These are phyloP conservation scores for maize (Zea mays) DNA, from an alignment of 176 grass and related monocot species.

Conservation along the genomic window DNA sequence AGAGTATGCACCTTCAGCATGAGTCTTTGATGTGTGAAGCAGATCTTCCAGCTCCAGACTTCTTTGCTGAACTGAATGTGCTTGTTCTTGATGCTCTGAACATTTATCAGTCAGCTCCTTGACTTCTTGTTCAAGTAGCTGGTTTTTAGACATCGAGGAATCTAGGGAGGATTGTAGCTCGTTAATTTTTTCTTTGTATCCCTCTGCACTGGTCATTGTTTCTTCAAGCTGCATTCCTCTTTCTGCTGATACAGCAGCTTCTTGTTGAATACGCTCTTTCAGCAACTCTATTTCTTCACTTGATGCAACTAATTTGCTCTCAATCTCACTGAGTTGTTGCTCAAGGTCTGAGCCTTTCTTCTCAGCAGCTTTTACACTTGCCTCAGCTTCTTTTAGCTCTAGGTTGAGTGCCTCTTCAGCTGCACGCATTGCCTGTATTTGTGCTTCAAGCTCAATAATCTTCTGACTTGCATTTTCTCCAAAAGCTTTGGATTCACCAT, in stretches of 20 bases:
- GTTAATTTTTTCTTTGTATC: conserved; percentile 61
- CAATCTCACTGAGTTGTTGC: conserved; percentile 44
- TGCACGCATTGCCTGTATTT: conserved; percentile 48
- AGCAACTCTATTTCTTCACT: conserved; percentile 51
- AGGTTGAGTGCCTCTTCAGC: conserved; percentile 55
- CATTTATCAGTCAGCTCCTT: conserved; percentile 62
- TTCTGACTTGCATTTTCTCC: conserved; percentile 57
- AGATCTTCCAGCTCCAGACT: conserved; percentile 67
- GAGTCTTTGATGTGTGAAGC: conserved; percentile 59
- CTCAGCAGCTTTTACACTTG: conserved; percentile 43
- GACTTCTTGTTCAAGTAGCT: conserved; percentile 73
- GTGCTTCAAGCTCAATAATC: conserved; percentile 62
- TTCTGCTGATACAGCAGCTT: conserved; percentile 43
- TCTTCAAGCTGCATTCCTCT: conserved; percentile 51
- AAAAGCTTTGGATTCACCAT: conserved; percentile 56
- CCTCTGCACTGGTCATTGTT: conserved; percentile 41
- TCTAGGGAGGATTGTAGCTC: conserved; percentile 67
- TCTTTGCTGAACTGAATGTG: conserved; percentile 56
- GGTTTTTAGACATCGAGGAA: conserved; percentile 43
- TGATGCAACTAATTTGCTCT: conserved; percentile 48
- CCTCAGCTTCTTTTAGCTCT: conserved; percentile 52
- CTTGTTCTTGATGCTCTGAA: conserved; percentile 67
- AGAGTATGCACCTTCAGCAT: conserved; percentile 56
- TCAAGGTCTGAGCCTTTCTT: conserved; percentile 57
- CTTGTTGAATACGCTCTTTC: conserved; percentile 43